Evolutionary conservation across 2,329 filamentous ascomycete species (phyloP), one percentile per base, ranked within the genome.

Genomic region (Cordyceps fumosorosea): DNA sequence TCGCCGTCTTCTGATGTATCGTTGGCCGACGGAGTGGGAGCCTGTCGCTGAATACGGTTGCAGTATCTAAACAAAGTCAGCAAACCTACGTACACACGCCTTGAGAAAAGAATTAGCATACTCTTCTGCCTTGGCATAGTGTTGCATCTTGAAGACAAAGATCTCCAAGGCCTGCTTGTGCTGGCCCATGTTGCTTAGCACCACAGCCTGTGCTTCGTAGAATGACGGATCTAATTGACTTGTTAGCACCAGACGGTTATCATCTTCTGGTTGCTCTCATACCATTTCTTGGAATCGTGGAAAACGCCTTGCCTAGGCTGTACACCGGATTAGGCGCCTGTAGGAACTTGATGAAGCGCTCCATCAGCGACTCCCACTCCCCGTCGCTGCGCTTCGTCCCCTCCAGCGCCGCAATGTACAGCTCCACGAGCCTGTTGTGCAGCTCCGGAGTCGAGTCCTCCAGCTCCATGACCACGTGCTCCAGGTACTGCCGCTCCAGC

Each of bases 151-250:
- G 77, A 97, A 99, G 32, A 98, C 93, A 72, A 96, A 99, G 58
- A 99, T 96, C 72, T 95, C 89, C n/a, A 99, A 78, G 0, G 95
- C 95, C 75, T 98, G 92, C 71, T 91, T 93, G 76, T 99, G 93
- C 69, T 93, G 89, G 7, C 91, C 91, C 90, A 98, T 96, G 68
- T 95, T 96, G 74, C 91, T 92, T 45, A 98, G 84, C 22, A 98
- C 88, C 51, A 98, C 88, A 7, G 95, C 95, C 64, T 93, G 87
- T 2, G 91, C 87, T 73, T 98, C 93, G 73, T 89, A 96, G 69
- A 97, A 97, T 3, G 85, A 81, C 0, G 92, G 80, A 72, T 97
- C 91, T 93, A 66, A 20, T 14, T 16, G 42, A 37, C 12, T 45
- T 50, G 64, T 69, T 14, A 68, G 64, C 40, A 24, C 66, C 59